Base-by-base conservation (phyloP, 2,329 filamentous ascomycete genomes). In the Sporothrix variecibatus region DNA sequence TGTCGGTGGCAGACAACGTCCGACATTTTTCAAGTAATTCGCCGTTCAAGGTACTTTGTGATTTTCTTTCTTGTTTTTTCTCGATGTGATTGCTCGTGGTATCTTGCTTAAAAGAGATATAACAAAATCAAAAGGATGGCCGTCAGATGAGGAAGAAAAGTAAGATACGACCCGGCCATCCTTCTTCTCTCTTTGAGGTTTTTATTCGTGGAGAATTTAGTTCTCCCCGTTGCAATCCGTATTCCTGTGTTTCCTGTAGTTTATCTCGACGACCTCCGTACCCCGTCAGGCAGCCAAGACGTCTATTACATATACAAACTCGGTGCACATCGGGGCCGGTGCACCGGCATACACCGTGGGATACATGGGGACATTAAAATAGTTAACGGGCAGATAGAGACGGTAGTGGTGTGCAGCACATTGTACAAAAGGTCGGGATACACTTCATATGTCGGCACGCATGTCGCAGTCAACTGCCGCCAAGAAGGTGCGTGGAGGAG, bases 1-100 rank as follows among this genome's bases (percentile, higher is more conserved):
- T 11, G 43, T 65, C 58, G 58, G 71, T 43, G 51, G 38, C 15
- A 46, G 69, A 23, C 34, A 71, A 71, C 51, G 34, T 46, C 69
- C 69, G 69, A 46, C 34, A 67, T 67, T 67, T 26, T 26, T 1
- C 7, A 28, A 46, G 34, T 11, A 15, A 17, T 28, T 6, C 20
- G 11, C 3, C 62, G 23, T 64, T 15, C n/a, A n/a, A 23, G n/a
- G 3, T 51, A 20, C 46, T 51, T 6, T 20, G 12, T 51, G 17
- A 20, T 26, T 56, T 12, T 3, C 26, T 23, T 8, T 2, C 2
- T 23, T 5, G 7, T 9, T 53, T 53, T 53, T 23, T 9, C 49
- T 23, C n/a, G 23, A 12, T 12, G n/a, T 56, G 51, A 26, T 34
- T 60, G 28, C 17, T 34, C 56, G 56, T 34, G 9, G n/a, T 34